Base-by-base conservation (phyloP, 768 basidiomycete genomes). In the Suillus sp. region DNA sequence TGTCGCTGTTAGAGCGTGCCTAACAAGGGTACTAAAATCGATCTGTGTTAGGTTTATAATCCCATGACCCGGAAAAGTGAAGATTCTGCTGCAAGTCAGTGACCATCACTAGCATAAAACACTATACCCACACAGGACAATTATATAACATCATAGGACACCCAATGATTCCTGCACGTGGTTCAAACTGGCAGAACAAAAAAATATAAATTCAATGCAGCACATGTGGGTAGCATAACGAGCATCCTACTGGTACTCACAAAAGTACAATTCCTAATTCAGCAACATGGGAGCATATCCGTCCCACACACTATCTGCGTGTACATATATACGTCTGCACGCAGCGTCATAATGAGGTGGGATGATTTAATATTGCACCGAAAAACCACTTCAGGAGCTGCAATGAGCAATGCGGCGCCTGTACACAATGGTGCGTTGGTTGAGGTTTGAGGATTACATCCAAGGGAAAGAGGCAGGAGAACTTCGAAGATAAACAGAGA, bases 331-430 rank as follows among this genome's bases (percentile, higher is more conserved):
- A 32, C 30, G 18, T 32, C 10, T 53, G 51, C 10, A 53, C 51
- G 4, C 51, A 20, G 10, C 10, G 32, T 34, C 8, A 34, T 34
- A 8, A 34, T 3, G 30, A 53, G 51, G 30, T 32, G 20, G 30
- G 20, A 32, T 32, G 11, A 32, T 53, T 53, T 53, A 20, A 53
- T 53, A n/a, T 53, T 32, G 51, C 51, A 53, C 51, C 30, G 62
- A 9, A 70, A 70, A 30, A 25, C 65, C 72, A 73, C 72, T 73
- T 73, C 72, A 75, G 72, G 74, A 70, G 66, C 70, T 74, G 70
- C 72, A 74, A 54, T 72, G 63, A 25, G 22, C 51, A 37, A 20
- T 73, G 74, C 72, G 67, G 72, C 72, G 56, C 74, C 72, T 75
- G 72, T 73, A 73, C 72, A 73, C 72, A 64, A 18, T 61, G 74